Evolutionary conservation across 176 grass and related monocot genomes (phyloP).

Genomic region (Paspalum vaginatum): DNA sequence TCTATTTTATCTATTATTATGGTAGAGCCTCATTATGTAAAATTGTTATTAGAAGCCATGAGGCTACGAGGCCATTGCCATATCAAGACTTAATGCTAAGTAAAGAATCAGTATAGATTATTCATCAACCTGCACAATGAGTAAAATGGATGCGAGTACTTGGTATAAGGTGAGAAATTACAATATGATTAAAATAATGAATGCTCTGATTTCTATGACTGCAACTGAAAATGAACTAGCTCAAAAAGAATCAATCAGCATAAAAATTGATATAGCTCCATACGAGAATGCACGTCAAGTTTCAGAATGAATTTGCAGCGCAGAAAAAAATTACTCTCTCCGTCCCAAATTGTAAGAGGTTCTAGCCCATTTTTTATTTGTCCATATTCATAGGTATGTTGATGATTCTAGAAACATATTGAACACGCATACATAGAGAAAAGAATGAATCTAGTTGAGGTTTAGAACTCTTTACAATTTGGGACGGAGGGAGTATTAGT

Average conservation of each 20-base stretch:
- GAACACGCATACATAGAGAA: too few relatives aligned
- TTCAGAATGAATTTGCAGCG: slow-evolving; percentile 4
- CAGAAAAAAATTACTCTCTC: not conserved
- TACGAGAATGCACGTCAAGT: not conserved
- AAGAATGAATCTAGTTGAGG: too few relatives aligned
- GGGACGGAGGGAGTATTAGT: too few relatives aligned
- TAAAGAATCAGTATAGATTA: slow-evolving; percentile 38
- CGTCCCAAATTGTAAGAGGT: too few relatives aligned
- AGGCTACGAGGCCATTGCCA: slow-evolving; percentile 47
- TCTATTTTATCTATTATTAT: too few relatives aligned
- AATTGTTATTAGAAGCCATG: slow-evolving; percentile 41
- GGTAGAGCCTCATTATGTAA: slow-evolving; percentile 49
- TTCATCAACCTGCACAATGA: slow-evolving; percentile 58
- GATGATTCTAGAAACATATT: too few relatives aligned
- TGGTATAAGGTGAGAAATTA: not conserved
- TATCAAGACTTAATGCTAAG: slow-evolving; percentile 41
- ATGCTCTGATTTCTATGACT: slow-evolving; percentile 3
- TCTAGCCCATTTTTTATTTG: too few relatives aligned
- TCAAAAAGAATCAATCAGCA: not conserved
- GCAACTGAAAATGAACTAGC: not conserved
- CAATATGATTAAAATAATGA: not conserved
- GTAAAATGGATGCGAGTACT: slow-evolving; percentile 21
- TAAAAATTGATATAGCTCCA: not conserved
- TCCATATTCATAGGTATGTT: too few relatives aligned
- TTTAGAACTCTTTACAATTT: too few relatives aligned